Base-by-base conservation (phyloP, 192 early-diverging fungal species). In the Gorgonomyces haynaldii region DNA sequence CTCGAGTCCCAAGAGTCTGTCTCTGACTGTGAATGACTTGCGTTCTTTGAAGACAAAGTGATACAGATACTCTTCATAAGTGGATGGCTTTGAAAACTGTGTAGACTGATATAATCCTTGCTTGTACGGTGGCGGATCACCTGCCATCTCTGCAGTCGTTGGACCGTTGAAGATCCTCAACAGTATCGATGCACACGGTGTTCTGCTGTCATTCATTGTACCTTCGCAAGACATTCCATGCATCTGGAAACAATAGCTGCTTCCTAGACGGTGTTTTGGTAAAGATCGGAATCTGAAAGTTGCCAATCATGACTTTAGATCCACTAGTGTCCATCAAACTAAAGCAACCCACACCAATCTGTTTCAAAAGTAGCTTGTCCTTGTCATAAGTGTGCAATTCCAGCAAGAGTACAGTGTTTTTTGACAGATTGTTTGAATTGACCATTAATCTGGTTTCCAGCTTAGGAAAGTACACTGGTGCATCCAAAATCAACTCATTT, bases 1-100 rank as follows among this genome's bases (percentile, higher is more conserved):
- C 13, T 26, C 46, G 23, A 49, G 19, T 25, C 23, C 17, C 35
- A 49, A 35, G 10, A 49, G 13, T 26, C 46, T 20, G 19, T 49
- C 32, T n/a, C 46, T 5, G 4, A 49, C 37, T 10, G 24, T 37
- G 21, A 49, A 49, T 1, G 34, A 35, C 19, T 38, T 49, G 21
- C 27, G 31, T 17, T 49, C 24, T 5, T 13, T 8, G 13, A 28
- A 37, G n/a, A 49, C 46, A 49, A 49, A 49, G n/a, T 13, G 27
- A 15, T 49, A 49, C 5, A 49, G 8, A 22, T 40, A 13, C 17
- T 40, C 9, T 22, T 40, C 39, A 22, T 7, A 40, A 4, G 16
- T 22, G 39, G 39, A 5, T 4, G 30, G 30, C 12, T 8, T 5
- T 8, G 30, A 31, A 8, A 12, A 5, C 5, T 31, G 6, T 31